Conservation (phyloP, 352 stramenopile species). For the Globisporangium spinosum region DNA sequence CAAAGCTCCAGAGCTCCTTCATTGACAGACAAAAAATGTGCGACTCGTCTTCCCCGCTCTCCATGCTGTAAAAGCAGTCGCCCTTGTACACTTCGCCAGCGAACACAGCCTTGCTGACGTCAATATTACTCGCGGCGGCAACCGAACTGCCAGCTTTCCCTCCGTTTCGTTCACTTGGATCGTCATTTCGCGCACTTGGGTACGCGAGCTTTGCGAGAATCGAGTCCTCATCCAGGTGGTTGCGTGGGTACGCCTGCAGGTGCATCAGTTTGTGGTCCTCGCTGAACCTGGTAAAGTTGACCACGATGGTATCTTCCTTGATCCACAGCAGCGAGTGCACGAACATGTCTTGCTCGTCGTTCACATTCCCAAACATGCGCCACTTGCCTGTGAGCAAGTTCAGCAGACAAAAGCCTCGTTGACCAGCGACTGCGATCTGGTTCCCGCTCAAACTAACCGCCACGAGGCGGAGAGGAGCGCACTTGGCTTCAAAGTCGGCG, state of each 20-base stretch:
- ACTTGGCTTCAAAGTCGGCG: constrained; percentile 53
- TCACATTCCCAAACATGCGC: constrained; percentile 82
- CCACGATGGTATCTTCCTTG: constrained; percentile 58
- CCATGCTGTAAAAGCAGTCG: constrained; percentile 52
- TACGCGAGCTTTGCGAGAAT: constrained; percentile 49
- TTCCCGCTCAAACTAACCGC: constrained; percentile 50
- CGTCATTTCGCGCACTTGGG: constrained; percentile 16
- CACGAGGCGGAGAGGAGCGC: constrained; percentile 57
- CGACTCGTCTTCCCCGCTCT: constrained; percentile 41
- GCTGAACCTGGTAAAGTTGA: constrained; percentile 51
- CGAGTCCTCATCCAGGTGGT: constrained; percentile 72
- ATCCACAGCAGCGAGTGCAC: constrained; percentile 69
- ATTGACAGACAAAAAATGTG: constrained; percentile 60
- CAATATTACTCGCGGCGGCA: constrained; percentile 19
- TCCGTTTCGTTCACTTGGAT: neutral
- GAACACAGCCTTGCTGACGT: constrained; percentile 15
- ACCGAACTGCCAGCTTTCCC: neutral
- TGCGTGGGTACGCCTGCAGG: constrained; percentile 64
- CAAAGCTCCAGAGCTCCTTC: constrained; percentile 57
- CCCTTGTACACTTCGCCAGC: constrained; percentile 8
- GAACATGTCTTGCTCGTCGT: constrained; percentile 74
- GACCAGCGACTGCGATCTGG: constrained; percentile 65
- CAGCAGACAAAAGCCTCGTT: constrained; percentile 69
- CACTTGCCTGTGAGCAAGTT: constrained; percentile 70
- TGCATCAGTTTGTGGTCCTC: constrained; percentile 57